Percentiles rank a stretch among this genome's conserved stretches.
phyloP scores from a whole-genome alignment of 768 basidiomycete species.

The Suillus placidus region DNA sequence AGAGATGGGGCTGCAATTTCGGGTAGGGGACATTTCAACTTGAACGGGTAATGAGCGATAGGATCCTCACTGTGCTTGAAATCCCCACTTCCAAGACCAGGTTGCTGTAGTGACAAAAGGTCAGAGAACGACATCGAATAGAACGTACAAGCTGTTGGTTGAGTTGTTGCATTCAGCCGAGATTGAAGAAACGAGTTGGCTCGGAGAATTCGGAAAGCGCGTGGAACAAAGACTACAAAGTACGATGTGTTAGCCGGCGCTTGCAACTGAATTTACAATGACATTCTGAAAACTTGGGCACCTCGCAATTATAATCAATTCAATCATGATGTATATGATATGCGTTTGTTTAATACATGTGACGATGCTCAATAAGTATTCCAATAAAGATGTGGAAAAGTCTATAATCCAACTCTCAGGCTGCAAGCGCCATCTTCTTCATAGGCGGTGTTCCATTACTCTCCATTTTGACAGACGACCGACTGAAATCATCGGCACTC shows the following conservation, averaged over 20 bases:
- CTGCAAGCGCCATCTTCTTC: conserved; percentile 64
- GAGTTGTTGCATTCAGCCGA: conserved; percentile 4
- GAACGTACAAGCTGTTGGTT: conserved; percentile 13
- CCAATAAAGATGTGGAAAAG: conserved; percentile 32
- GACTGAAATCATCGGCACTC: conserved; percentile 47
- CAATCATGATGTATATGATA: conserved; percentile 7
- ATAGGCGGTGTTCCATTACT: conserved; percentile 60
- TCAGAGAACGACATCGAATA: conserved; percentile 9
- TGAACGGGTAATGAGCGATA: neutral
- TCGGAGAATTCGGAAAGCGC: neutral
- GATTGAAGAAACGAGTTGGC: neutral
- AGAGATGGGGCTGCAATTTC: conserved; percentile 4
- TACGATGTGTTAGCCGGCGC: neutral
- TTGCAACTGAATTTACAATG: neutral
- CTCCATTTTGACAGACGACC: conserved; percentile 34
- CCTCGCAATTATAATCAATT: neutral
- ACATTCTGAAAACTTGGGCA: neutral
- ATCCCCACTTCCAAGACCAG: conserved; percentile 3
- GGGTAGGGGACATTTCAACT: neutral
- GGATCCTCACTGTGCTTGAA: conserved; percentile 4
- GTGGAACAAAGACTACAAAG: neutral
- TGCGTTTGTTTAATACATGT: conserved; percentile 15
- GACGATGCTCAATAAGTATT: conserved; percentile 31
- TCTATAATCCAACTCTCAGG: conserved; percentile 23
- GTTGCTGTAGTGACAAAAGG: neutral